Evolutionary conservation across 306 rosid genomes (phyloP).

Genomic region (Argentina anserina): DNA sequence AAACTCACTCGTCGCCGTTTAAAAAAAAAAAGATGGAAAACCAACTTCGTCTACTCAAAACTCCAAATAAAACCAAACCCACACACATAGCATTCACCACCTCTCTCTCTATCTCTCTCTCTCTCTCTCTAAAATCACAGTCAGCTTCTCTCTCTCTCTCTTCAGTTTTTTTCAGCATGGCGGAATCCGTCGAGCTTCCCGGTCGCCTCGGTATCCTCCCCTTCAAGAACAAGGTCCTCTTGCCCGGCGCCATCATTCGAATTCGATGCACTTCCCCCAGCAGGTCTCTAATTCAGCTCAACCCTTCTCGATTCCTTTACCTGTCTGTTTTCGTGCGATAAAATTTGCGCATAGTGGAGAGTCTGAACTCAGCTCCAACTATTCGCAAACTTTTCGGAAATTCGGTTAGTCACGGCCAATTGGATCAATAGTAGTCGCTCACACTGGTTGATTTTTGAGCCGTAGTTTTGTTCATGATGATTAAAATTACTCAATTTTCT

Average conservation of each 20-base stretch:
- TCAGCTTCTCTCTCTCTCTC: not conserved
- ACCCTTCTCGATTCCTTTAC: not conserved
- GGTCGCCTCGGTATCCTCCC: slow-evolving; percentile 95
- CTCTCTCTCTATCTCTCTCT: not conserved
- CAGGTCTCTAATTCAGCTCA: slow-evolving; percentile 47
- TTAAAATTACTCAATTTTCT: too few relatives aligned
- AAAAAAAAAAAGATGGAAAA: not conserved
- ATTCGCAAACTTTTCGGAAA: slow-evolving; percentile 1
- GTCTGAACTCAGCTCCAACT: not conserved
- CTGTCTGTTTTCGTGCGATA: too few relatives aligned
- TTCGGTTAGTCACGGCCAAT: not conserved
- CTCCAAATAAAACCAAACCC: not conserved
- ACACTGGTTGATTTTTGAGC: too few relatives aligned
- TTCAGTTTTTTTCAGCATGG: slow-evolving; percentile 53
- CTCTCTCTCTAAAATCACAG: not conserved
- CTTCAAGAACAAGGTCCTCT: slow-evolving; percentile 90
- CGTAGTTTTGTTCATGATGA: too few relatives aligned
- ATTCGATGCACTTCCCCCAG: slow-evolving; percentile 96
- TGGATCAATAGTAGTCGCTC: not conserved
- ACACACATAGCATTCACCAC: not conserved
- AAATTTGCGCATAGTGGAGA: not conserved
- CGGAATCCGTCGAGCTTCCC: slow-evolving; percentile 87
- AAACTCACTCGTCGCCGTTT: slow-evolving; percentile 22
- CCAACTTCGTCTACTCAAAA: not conserved
- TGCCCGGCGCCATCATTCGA: slow-evolving; percentile 94